Evolutionary conservation across 2,329 filamentous ascomycete genomes (phyloP).

Genomic region (Podosphaera leucotricha): DNA sequence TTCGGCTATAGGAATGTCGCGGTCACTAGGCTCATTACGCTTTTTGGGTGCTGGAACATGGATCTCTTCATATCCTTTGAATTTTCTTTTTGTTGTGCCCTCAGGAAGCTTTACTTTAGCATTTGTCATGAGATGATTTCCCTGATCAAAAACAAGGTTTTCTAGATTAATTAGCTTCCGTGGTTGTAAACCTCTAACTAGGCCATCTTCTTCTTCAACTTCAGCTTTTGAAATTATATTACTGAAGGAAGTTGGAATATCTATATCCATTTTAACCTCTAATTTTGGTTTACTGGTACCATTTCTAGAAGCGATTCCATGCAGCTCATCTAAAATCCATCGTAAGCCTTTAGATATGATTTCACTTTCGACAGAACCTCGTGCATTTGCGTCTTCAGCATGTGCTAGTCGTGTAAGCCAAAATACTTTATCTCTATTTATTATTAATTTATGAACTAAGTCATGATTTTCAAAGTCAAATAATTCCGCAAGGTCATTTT

Average conservation of each 20-base stretch:
- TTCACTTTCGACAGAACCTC: conserved; percentile 59
- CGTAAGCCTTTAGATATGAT: conserved; percentile 77
- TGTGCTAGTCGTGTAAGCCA: conserved; percentile 80
- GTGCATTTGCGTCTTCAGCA: conserved; percentile 57
- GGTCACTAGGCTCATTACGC: conserved; percentile 56
- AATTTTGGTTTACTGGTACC: conserved; percentile 37
- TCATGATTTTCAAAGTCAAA: conserved; percentile 96
- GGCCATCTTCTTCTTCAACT: conserved; percentile 34
- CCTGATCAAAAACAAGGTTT: conserved; percentile 90
- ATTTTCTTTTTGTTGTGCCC: conserved; percentile 81
- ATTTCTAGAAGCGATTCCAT: conserved; percentile 41
- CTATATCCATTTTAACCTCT: conserved; percentile 91
- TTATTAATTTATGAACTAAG: conserved; percentile 70
- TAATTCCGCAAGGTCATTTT: conserved; percentile 94
- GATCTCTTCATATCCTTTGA: conserved; percentile 97
- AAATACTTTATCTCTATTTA: conserved; percentile 80
- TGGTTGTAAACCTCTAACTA: conserved; percentile 68
- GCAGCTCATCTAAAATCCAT: conserved; percentile 69
- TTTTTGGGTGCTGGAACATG: conserved; percentile 87
- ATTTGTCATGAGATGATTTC: conserved; percentile 99
- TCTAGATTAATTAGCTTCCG: conserved; percentile 78
- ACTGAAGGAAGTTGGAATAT: conserved; percentile 39
- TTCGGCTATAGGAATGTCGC: conserved; percentile 60
- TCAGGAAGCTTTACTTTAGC: conserved; percentile 82
- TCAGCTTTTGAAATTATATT: conserved; percentile 26